Evolutionary conservation across 768 basidiomycete species (phyloP), one percentile per base, ranked within the genome.

Genomic region (Zangia roseola): DNA sequence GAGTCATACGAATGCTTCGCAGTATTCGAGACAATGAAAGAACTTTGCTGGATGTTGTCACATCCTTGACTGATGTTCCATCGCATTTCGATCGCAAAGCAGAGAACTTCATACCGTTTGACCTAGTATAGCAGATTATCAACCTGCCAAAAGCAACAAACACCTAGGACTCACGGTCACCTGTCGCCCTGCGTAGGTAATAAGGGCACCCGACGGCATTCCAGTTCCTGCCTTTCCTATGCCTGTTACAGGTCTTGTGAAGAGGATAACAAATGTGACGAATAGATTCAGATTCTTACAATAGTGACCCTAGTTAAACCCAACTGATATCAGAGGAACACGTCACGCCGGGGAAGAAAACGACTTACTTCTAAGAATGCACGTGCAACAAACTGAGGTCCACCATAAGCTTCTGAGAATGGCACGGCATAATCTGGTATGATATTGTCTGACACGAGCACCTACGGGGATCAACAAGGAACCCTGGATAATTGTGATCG

Each of bases 381-480:
- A 14, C 64, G 54, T 31, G 60, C 63, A 30, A 65, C 35, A 33
- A 68, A 65, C 34, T 63, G 56, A 23, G 65, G 55, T 3, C 64
- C 64, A 31, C 51, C 58, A 43, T 53, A 54, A 10, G 56, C 58
- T 37, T 65, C 64, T 19, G 60, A 53, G 16, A 65, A 49, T 17
- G 64, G 64, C 4, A 65, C 54, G 10, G 65, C 65, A 50, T 65
- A 42, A 40, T 63, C 61, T 9, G 64, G 64, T 41, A 65, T 60
- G 10, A 58, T 31, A 25, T 68, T 65, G 28, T 65, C 65, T 7
- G 28, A 38, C 33, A 65, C 54, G 7, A 65, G 52, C 7, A 65
- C 54, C 64, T 68, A 35, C 6, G 13, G 5, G n/a, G 4, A 34
- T 35, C 17, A 19, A 34, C 20, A 35, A 28, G 40, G 17, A 31